These are phyloP conservation scores for Parathielavia appendiculata DNA, from an alignment of 495 filamentous ascomycete species.

Conservation along the genomic window DNA sequence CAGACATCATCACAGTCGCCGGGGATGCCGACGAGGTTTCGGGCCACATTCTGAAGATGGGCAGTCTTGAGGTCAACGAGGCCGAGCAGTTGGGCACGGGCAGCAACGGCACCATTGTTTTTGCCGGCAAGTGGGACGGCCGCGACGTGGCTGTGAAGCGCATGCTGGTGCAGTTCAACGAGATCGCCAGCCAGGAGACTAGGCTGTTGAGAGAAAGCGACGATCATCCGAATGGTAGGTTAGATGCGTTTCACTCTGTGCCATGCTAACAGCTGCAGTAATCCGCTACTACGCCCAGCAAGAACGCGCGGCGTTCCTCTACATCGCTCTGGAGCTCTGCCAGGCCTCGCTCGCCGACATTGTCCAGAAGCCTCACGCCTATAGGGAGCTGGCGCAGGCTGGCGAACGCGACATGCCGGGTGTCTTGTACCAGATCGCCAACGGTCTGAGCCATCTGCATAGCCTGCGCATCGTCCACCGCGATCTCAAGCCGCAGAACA, in stretches of 20 bases:
- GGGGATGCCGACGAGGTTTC: slow-evolving; percentile 51
- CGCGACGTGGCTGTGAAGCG: slow-evolving; percentile 93
- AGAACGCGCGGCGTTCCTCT: slow-evolving; percentile 82
- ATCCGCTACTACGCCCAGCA: slow-evolving; percentile 94
- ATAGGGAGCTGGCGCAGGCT: slow-evolving; percentile 45
- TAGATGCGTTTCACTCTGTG: neutral
- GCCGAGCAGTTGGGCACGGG: slow-evolving; percentile 70
- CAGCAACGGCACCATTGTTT: slow-evolving; percentile 83
- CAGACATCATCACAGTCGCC: slow-evolving; percentile 49
- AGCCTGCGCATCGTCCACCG: slow-evolving; percentile 91
- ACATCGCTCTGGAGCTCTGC: slow-evolving; percentile 95
- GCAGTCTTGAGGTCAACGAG: slow-evolving; percentile 66
- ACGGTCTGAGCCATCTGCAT: slow-evolving; percentile 83
- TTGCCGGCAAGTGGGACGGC: slow-evolving; percentile 79
- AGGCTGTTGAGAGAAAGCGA: slow-evolving; percentile 86
- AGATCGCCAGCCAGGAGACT: slow-evolving; percentile 92
- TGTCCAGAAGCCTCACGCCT: slow-evolving; percentile 57
- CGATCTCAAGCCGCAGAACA: slow-evolving; percentile 96
- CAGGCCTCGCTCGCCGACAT: slow-evolving; percentile 89
- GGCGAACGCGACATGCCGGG: slow-evolving; percentile 56
- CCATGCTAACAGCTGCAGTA: slow-evolving; percentile 47
- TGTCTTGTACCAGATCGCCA: slow-evolving; percentile 78
- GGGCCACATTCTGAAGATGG: slow-evolving; percentile 61
- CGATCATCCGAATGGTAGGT: slow-evolving; percentile 74
- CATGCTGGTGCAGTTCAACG: slow-evolving; percentile 91